Base-by-base conservation (phyloP, 202 grass and related monocot genomes). In the Schoenoplectus triqueter region DNA sequence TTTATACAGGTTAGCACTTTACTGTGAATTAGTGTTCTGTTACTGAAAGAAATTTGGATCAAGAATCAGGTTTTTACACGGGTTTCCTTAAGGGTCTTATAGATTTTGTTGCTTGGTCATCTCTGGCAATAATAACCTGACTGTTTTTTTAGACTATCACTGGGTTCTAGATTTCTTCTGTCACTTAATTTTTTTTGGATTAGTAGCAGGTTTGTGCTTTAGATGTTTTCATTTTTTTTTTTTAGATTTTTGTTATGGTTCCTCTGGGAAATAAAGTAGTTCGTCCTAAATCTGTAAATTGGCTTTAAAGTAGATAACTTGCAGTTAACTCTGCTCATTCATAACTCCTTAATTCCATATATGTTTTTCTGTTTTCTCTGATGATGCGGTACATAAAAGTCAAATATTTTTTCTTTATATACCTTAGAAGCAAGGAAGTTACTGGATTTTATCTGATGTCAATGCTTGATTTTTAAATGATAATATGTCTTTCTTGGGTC, bases 261-360 rank as follows among this genome's bases (percentile, higher is more conserved):
- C 74, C 31, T 59, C 74, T 60, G 11, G 6, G 52, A 18, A 22
- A 60, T 78, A 13, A 78, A 46, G 3, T 10, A 74, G 19, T 54
- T 51, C 71, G 22, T 3, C 10, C 47, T 51, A 72, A 72, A 51
- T 73, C 7, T 73, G 15, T 72, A 18, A 48, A n/a, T n/a, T 20
- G 71, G 8, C 49, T 74, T 4, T 74, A 18, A 61, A 61, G 55
- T 42, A 79, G 55, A 79, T 79, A 17, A 78, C 3, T n/a, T 78
- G 54, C 46, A 2, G 7, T 51, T 51, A 20, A 52, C 69, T 22
- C 46, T 74, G 17, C 18, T 73, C 21, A 73, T 46, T 45, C 67
- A 45, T 18, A 51, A 73, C 7, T 51, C 20, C 47, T 52, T 52
- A 78, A 60, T 61, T 79, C 3, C 10, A 13, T 52, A 1, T 47